These are phyloP conservation scores for Omphalotus olearius DNA, from an alignment of 1,284 basidiomycete species.

Conservation along the genomic window DNA sequence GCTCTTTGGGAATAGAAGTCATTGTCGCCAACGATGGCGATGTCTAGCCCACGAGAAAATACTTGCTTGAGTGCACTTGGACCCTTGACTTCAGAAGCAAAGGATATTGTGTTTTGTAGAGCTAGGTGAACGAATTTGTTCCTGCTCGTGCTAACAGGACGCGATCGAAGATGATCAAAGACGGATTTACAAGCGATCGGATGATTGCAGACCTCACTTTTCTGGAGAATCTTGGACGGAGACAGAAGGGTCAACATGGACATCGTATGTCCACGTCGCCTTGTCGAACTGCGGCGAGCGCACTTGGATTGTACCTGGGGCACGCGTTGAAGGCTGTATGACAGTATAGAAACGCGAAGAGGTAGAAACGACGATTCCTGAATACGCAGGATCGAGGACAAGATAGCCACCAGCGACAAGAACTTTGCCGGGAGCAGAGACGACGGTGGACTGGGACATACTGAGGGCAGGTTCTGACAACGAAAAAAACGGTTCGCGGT, in stretches of 20 bases:
- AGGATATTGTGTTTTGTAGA: slow-evolving; percentile 69
- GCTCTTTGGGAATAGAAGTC: slow-evolving; percentile 96
- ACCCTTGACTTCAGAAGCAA: slow-evolving; percentile 59
- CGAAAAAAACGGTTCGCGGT: not conserved
- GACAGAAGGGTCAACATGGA: slow-evolving; percentile 39
- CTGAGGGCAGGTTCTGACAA: not conserved
- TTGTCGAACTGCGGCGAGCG: slow-evolving; percentile 88
- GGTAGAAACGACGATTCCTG: slow-evolving; percentile 86
- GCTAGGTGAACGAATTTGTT: slow-evolving; percentile 95
- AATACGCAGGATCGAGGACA: slow-evolving; percentile 81
- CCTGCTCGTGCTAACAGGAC: slow-evolving; percentile 34
- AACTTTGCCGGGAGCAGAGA: slow-evolving; percentile 95
- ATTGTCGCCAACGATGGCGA: slow-evolving; percentile 89
- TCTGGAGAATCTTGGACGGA: slow-evolving; percentile 40
- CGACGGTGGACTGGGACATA: slow-evolving; percentile 52
- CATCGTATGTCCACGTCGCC: slow-evolving; percentile 76
- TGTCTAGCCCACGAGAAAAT: slow-evolving; percentile 56
- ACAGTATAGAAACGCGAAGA: slow-evolving; percentile 91
- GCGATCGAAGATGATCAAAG: not conserved
- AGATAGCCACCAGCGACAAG: slow-evolving; percentile 93
- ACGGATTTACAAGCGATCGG: not conserved
- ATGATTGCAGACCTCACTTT: slow-evolving; percentile 31
- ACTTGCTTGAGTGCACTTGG: slow-evolving; percentile 37
- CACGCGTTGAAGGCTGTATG: slow-evolving; percentile 32
- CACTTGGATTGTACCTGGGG: slow-evolving; percentile 56